Percentiles rank a stretch among this genome's conserved stretches.
phyloP scores from a whole-genome alignment of 1,284 basidiomycete species.

The Ganoderma sp. region DNA sequence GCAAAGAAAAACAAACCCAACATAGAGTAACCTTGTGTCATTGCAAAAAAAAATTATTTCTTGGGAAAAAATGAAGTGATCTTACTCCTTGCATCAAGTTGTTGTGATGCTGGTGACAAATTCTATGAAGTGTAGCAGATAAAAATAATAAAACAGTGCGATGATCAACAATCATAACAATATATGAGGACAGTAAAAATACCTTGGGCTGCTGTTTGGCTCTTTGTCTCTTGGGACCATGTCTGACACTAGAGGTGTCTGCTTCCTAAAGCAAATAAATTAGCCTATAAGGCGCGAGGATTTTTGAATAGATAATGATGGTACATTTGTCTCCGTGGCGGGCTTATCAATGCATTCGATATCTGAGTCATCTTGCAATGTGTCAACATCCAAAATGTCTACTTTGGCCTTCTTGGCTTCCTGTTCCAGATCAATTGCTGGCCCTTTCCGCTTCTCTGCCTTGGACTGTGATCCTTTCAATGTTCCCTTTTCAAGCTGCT shows the following conservation, averaged over 20 bases:
- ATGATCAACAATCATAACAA: not conserved
- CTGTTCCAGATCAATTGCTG: slow-evolving; percentile 16
- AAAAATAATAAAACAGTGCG: not conserved
- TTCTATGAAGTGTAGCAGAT: not conserved
- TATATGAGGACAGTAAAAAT: not conserved
- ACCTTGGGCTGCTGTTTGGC: slow-evolving; percentile 8
- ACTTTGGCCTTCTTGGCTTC: slow-evolving; percentile 19
- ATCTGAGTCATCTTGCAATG: slow-evolving; percentile 36
- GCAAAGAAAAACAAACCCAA: no score
- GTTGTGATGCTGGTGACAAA: not conserved
- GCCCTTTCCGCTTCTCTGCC: slow-evolving; percentile 28
- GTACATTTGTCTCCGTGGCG: not conserved
- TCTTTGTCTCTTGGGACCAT: not conserved
- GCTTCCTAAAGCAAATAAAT: not conserved
- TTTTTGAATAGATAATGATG: not conserved
- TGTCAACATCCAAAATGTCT: slow-evolving; percentile 20
- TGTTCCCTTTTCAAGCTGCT: slow-evolving; percentile 46
- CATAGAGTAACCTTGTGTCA: no score
- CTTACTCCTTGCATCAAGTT: slow-evolving; percentile 27
- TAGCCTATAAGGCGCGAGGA: not conserved
- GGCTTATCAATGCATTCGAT: slow-evolving; percentile 23
- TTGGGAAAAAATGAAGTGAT: slow-evolving; percentile 39
- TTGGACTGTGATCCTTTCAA: not conserved
- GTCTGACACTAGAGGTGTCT: not conserved
- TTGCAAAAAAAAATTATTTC: slow-evolving; percentile 14